Evolutionary conservation across 1,284 basidiomycete species (phyloP).

Genomic region (Volvariella surrecta): DNA sequence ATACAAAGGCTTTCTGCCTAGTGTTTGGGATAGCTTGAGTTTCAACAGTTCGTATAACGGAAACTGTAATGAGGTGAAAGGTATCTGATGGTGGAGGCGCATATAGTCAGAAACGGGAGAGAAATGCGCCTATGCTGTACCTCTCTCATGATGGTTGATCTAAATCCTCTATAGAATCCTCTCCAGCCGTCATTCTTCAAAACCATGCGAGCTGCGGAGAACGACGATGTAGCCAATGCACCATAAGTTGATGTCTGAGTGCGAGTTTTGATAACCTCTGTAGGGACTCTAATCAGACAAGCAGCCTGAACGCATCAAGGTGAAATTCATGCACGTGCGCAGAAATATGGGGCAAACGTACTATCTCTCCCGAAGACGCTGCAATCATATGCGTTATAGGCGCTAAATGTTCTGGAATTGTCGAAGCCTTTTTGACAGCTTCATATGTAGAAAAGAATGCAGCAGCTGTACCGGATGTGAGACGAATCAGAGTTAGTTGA

Average conservation of each 20-base stretch:
- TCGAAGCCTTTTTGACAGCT: conserved; percentile 70
- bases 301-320: conserved; percentile 50
- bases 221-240: conserved; percentile 28
- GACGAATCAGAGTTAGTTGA: not conserved
- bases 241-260: conserved; percentile 41
- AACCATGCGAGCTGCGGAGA: conserved; percentile 29
- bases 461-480: conserved; percentile 51
- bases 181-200: conserved; percentile 26
- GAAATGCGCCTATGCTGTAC: conserved; percentile 16
- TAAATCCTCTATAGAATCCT: conserved; percentile 40
- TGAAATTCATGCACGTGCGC: too few species aligned
- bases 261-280: conserved; percentile 69
- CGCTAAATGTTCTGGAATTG: conserved; percentile 46
- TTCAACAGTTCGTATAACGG: conserved; percentile 94
- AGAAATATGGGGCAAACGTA: conserved; percentile 26
- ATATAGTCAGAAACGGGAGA: conserved; percentile 36
- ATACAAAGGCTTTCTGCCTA: conserved; percentile 50
- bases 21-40: conserved; percentile 39
- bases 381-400: conserved; percentile 76
- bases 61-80: conserved; percentile 97
- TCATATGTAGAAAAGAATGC: conserved; percentile 97
- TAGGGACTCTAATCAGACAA: conserved; percentile 89
- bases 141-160: conserved; percentile 39
- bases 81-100: conserved; percentile 60
- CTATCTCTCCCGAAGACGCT: conserved; percentile 80